Evolutionary conservation across 2,329 filamentous ascomycete species (phyloP), one percentile per base, ranked within the genome.

Genomic region (Ophiostoma quercus): DNA sequence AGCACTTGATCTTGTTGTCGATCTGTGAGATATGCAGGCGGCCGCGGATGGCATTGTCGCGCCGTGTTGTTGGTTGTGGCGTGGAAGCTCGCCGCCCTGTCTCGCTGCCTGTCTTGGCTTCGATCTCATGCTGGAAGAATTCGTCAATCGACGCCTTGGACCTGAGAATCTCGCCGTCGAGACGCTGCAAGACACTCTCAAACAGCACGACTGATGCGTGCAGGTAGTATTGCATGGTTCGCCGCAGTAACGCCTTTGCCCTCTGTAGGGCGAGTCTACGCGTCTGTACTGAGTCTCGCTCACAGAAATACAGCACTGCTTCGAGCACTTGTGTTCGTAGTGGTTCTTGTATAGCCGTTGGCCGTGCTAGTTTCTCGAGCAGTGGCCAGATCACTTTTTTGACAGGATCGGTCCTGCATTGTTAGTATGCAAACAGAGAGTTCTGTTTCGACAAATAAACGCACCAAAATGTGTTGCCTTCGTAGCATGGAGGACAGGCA

Each of bases 1-100:
- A 78, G 0, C 74, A 73, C 29, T 77, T 75, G 1, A 79, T 77
- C 67, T 78, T 79, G 47, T 77, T 79, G 51, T 79, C 78, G 1
- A 79, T 72, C n/a, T 75, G 74, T 0, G 78, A 78, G 0, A 79
- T 77, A 29, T 79, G 78, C 3, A 79, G 71, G 1, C 78, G 74
- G n/a, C 78, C 78, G 6, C 71, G 71, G 0, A 79, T 39, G 0
- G 77, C 76, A 37, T 0, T 72, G 71, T 0, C 69, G 67, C 3
- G 74, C 0, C 69, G 71, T 12, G 68, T 66, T 19, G 16, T 25
- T 3, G 67, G 67, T 25, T 39, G 54, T 11, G 19, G 60, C 12
- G 25, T 41, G 11, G 22, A 14, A 5, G 19, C 34, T 25, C 34
- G 34, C 63, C 29, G 60, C 3, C 25, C 34, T 14, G 65, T 66